Conservation (phyloP, 352 stramenopile species). For the Pythium volutum region DNA sequence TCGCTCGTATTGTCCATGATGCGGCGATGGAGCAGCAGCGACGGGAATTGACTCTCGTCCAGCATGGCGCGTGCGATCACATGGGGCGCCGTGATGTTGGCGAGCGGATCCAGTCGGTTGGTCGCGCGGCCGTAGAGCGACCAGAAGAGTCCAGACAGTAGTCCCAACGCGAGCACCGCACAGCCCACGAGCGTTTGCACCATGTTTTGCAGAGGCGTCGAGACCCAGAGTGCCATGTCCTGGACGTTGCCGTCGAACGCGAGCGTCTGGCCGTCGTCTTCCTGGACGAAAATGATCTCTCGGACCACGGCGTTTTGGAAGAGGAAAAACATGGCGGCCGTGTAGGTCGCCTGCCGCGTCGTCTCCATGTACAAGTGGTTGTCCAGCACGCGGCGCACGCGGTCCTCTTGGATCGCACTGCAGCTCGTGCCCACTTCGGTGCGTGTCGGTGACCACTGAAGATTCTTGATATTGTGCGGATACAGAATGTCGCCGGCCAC, state of each 20-base stretch:
- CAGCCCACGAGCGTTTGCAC: neutral
- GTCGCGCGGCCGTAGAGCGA: neutral
- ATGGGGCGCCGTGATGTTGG: neutral
- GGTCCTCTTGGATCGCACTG: conserved; percentile 7
- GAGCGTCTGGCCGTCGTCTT: neutral
- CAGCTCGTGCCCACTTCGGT: neutral
- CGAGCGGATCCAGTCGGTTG: neutral
- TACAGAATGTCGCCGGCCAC: conserved; percentile 5
- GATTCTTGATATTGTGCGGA: neutral
- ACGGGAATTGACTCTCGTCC: conserved; percentile 1
- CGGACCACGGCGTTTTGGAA: conserved; percentile 7
- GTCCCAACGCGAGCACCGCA: neutral
- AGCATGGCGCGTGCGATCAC: conserved; percentile 11
- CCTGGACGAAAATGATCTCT: neutral
- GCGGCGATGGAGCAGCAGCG: neutral
- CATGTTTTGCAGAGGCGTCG: neutral
- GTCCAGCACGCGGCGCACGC: conserved; percentile 6
- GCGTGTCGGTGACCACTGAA: conserved; percentile 1
- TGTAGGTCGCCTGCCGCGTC: conserved; percentile 14
- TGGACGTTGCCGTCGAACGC: conserved; percentile 1
- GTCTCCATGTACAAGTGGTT: conserved; percentile 20
- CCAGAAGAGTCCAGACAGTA: neutral
- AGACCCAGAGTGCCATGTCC: neutral
- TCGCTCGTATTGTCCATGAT: conserved; percentile 1
- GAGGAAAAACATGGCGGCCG: conserved; percentile 16